Percentiles rank a stretch among this genome's conserved stretches.
Evolutionary conservation across 176 grass and related monocot genomes (phyloP).

Genomic region (Eragrostis nindensis): DNA sequence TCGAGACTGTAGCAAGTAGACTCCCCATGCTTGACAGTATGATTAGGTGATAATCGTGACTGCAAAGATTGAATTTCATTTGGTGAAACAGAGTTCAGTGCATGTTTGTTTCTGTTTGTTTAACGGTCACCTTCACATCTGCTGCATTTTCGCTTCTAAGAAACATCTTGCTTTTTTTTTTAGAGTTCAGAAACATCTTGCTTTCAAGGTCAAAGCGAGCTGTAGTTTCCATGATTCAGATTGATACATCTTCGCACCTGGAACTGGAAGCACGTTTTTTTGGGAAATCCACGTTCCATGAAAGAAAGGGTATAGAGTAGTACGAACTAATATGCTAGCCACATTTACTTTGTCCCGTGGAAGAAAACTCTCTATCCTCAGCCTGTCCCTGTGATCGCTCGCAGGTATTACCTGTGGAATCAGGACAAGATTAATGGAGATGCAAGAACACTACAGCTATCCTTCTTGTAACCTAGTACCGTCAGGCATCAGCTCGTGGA

Average conservation of each 20-base stretch:
- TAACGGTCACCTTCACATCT: not conserved
- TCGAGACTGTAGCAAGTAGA: not conserved
- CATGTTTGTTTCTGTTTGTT: not conserved
- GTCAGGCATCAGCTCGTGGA: not conserved
- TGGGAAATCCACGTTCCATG: too few relatives aligned
- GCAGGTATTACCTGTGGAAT: not conserved
- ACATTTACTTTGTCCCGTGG: not conserved
- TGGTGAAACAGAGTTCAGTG: not conserved
- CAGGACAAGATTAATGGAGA: not conserved
- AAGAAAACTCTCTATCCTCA: not conserved
- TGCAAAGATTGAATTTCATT: not conserved
- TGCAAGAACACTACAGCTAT: not conserved
- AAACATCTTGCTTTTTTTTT: too few relatives aligned
- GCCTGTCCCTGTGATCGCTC: not conserved
- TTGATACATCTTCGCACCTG: not conserved
- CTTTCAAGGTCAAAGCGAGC: not conserved
- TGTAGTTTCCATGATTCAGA: not conserved
- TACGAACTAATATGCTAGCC: too few relatives aligned
- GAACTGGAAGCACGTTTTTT: not conserved
- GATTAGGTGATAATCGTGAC: not conserved
- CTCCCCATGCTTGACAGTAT: not conserved
- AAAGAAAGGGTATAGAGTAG: too few relatives aligned
- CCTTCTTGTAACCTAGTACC: not conserved
- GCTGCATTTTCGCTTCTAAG: conserved; percentile 1
- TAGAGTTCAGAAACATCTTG: too few relatives aligned